Evolutionary conservation across 2,329 filamentous ascomycete genomes (phyloP), one percentile per base, ranked within the genome.

Genomic region (Clonostachys byssicola): DNA sequence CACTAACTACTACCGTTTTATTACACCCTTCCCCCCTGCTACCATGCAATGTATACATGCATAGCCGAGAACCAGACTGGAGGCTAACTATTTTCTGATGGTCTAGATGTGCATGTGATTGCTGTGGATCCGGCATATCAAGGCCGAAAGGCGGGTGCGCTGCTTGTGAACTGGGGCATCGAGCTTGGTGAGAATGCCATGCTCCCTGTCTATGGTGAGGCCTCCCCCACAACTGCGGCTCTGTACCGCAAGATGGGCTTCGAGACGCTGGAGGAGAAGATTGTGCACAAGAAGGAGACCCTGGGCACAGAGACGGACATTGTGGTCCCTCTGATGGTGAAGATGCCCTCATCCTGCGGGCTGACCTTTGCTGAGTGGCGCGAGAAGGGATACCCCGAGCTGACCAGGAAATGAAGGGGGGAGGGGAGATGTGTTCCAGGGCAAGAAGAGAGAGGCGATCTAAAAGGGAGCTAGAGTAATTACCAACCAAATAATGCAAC

Each of bases 201-300:
- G 13, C 49, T 75, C 33, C 72, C 72, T 5, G 59, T 74, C 5
- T 76, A 76, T 57, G 64, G 76, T 39, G 73, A 77, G 55, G 69
- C 71, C 3, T 73, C 71, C 1, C 66, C 61, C 5, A 61, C 63
- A 5, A 71, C 68, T 1, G 59, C 65, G 36, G 59, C 58, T 8
- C 58, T 77, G 30, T 78, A 77, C 55, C 60, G 66, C 48, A 75
- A 68, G 50, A 62, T 72, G 53, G 73, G 73, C 3, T 77, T 73
- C 52, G 58, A 61, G 44, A 59, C 59, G 45, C 53, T 75, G 6
- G 60, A 64, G 3, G 63, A 69, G 39, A 67, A 60, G 14, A 56
- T 71, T 17, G 61, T 71, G 9, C 69, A 72, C 57, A 64, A 62
- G 46, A 58, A 60, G 18, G 60, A 61, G 18, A 48, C 65, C 5